Conservation (phyloP, 805 yeast genomes). For the Dipodascus geniculatus region DNA sequence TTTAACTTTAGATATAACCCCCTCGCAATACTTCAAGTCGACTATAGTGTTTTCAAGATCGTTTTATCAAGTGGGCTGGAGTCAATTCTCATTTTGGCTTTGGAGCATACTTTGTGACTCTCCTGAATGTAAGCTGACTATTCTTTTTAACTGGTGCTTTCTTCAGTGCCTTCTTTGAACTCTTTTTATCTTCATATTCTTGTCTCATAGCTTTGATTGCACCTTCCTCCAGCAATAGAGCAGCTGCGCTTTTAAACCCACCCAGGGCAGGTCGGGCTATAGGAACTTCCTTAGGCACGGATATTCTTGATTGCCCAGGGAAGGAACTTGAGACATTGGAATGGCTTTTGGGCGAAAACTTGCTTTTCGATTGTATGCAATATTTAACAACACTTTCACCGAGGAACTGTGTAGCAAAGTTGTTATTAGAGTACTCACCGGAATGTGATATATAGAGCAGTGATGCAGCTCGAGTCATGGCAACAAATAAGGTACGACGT, state of each 20-base stretch:
- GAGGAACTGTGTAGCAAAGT: neutral
- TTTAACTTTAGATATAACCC: too few species aligned
- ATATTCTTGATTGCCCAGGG: neutral
- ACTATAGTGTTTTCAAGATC: too few species aligned
- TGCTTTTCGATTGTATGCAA: neutral
- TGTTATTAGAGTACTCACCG: neutral
- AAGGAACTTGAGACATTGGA: neutral
- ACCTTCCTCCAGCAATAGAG: neutral
- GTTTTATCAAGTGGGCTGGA: too few species aligned
- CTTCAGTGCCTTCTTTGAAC: neutral
- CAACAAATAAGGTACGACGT: conserved; percentile 76
- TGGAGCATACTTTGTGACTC: neutral
- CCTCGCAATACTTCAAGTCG: too few species aligned
- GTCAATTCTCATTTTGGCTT: too few species aligned
- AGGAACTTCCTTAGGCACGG: neutral
- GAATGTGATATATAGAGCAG: conserved; percentile 32
- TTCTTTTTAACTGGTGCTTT: neutral
- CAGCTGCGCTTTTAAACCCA: neutral
- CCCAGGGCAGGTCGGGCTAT: neutral
- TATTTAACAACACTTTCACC: neutral
- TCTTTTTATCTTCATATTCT: neutral
- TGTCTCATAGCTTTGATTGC: neutral
- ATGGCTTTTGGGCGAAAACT: neutral
- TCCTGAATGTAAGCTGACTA: neutral
- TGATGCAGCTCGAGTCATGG: conserved; percentile 69